Evolutionary conservation across 352 stramenopile species (phyloP), one percentile per base, ranked within the genome.

Genomic region (Pythium coloratum): DNA sequence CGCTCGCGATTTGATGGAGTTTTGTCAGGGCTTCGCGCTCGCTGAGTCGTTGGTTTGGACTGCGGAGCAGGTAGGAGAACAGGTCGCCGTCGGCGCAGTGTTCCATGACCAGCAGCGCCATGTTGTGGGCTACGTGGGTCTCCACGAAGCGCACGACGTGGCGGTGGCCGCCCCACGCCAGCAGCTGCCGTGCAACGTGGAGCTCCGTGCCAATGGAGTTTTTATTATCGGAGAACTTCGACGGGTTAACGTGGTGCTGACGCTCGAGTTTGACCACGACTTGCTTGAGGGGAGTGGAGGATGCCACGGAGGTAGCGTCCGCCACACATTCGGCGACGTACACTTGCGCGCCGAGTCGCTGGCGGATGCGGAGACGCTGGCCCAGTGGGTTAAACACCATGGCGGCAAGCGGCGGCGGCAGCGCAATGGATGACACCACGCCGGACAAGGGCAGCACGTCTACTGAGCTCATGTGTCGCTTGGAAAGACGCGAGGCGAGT

Each of bases 1-100:
- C 71, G 13, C 44, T 49, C 2, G 75, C 55, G 64, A 82, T 64
- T 56, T 82, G 67, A 26, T 42, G 57, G 34, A 75, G 64, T 9
- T 72, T 55, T 1, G 30, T 3, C 5, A 76, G 33, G 24, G 75
- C 56, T 4, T 62, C 55, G 16, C 4, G 46, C 30, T 73, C 62
- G 16, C 33, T 6, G 28, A 78, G 63, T 0, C 32, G 30, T 13
- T 42, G 51, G 24, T 20, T 26, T 10, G 62, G 28, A 6, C 6
- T 40, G 36, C 33, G 16, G 14, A 26, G 24, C n/a, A 67, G n/a
- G 53, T 67, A n/a, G 0, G 32, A 30, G 54, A 59, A 67, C 51
- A 67, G 38, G 44, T 67, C 62, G n/a, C 62, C 62, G 24, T 55
- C 62, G 0, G 28, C 10, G 50, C 62, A 67, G 54, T 62, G 26